phyloP scores from a whole-genome alignment of 2,329 filamentous ascomycete species.

The Ophiocordyceps australis region DNA sequence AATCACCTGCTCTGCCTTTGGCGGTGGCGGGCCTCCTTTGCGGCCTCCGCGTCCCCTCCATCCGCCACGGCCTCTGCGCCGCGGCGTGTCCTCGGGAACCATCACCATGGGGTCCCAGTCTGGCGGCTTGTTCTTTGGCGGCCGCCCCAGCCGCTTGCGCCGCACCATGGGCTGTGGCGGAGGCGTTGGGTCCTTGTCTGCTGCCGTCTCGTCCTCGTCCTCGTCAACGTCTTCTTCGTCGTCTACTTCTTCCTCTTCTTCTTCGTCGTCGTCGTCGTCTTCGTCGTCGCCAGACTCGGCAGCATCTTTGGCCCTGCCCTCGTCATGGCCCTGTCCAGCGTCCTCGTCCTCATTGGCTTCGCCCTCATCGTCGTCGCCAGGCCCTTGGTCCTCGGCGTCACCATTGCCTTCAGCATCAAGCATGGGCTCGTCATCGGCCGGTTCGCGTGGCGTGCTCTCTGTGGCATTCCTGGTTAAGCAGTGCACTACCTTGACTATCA shows the following conservation, averaged over 20 bases:
- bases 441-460: conserved; percentile 24
- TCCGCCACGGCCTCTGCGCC: conserved; percentile 48
- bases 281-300: conserved; percentile 14
- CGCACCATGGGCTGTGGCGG: conserved; percentile 46
- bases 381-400: conserved; percentile 5
- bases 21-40: conserved; percentile 51
- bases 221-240: conserved; percentile 23
- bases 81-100: conserved; percentile 38
- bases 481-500: too few species aligned
- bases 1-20: conserved; percentile 67
- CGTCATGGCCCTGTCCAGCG: conserved; percentile 9
- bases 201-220: conserved; percentile 20
- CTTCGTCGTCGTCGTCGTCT: conserved; percentile 13
- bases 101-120: conserved; percentile 55
- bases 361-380: conserved; percentile 5
- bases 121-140: conserved; percentile 67
- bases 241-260: conserved; percentile 13
- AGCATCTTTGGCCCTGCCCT: conserved; percentile 16
- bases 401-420: conserved; percentile 11
- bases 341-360: conserved; percentile 4
- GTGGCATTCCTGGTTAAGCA: conserved; percentile 1
- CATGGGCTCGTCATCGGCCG: conserved; percentile 20
- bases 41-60: conserved; percentile 51
- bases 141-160: conserved; percentile 65
- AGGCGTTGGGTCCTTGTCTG: conserved; percentile 36